These are phyloP conservation scores for Amphichorda felina DNA, from an alignment of 2,329 filamentous ascomycete genomes.

Conservation along the genomic window DNA sequence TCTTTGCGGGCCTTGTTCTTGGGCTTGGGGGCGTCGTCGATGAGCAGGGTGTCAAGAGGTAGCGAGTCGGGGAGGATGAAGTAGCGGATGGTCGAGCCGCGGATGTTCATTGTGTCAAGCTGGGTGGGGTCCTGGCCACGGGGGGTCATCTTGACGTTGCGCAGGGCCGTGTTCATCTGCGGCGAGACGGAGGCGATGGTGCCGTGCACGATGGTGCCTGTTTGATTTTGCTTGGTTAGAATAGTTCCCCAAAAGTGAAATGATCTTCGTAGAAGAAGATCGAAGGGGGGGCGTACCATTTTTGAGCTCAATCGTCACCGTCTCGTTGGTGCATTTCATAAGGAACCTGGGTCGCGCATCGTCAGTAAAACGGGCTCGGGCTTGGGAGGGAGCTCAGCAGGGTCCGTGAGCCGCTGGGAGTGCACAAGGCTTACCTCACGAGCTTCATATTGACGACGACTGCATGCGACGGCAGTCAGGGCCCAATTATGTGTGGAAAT, in stretches of 20 bases:
- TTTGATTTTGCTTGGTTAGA: not conserved
- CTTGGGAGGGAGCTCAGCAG: constrained; percentile 2
- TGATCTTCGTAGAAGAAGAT: not conserved
- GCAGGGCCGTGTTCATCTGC: constrained; percentile 96
- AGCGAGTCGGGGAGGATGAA: constrained; percentile 93
- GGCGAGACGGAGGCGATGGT: constrained; percentile 95
- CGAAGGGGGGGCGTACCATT: constrained; percentile 55
- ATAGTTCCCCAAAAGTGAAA: too few species aligned
- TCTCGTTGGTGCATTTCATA: constrained; percentile 99
- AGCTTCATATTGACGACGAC: constrained; percentile 69
- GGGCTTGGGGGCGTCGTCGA: constrained; percentile 94
- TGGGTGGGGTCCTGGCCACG: constrained; percentile 78
- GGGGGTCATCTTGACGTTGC: constrained; percentile 92
- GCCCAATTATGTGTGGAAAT: not conserved
- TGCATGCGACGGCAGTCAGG: not conserved
- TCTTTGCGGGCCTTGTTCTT: constrained; percentile 99
- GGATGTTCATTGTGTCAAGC: constrained; percentile 92
- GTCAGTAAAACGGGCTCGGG: constrained; percentile 5
- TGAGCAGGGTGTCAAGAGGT: constrained; percentile 85
- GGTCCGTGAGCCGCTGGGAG: not conserved
- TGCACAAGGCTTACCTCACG: constrained; percentile 59
- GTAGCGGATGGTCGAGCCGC: constrained; percentile 91
- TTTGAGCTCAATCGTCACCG: constrained; percentile 95
- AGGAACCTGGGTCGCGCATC: constrained; percentile 57
- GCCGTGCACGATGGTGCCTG: constrained; percentile 90